These are phyloP conservation scores for Aurantiochytrium sp. DNA, from an alignment of 108 stramenopile species.

Conservation along the genomic window DNA sequence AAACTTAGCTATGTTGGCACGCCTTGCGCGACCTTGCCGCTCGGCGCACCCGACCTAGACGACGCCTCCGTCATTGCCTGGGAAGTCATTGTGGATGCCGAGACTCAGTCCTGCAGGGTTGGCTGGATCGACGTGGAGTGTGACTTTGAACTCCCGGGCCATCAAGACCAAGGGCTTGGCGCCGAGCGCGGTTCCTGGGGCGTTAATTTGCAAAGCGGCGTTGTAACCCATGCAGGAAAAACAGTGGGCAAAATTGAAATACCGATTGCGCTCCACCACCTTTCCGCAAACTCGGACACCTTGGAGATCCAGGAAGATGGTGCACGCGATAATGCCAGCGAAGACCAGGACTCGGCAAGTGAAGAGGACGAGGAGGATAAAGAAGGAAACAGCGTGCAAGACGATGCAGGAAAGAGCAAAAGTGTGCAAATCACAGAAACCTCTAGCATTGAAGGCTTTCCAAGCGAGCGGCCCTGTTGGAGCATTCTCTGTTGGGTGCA, in stretches of 20 bases:
- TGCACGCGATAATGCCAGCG: too few relatives aligned
- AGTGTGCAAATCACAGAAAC: too few relatives aligned
- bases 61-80: background rate
- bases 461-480: too few relatives aligned
- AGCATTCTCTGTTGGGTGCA: too few relatives aligned
- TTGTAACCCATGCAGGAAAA: background rate
- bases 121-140: background rate
- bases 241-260: background rate
- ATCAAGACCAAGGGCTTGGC: background rate
- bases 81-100: background rate
- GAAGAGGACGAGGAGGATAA: too few relatives aligned
- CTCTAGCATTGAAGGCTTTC: too few relatives aligned
- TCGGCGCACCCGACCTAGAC: background rate
- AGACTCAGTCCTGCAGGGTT: background rate
- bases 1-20: background rate
- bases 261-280: too few relatives aligned
- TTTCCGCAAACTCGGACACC: too few relatives aligned
- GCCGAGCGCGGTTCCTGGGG: background rate
- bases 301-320: too few relatives aligned
- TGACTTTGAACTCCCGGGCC: background rate
- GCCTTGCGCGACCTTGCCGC: background rate
- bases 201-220: background rate
- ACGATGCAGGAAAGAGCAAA: too few relatives aligned
- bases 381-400: too few relatives aligned
- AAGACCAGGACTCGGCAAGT: too few relatives aligned